These are phyloP conservation scores for Hibiscus syriacus DNA, from an alignment of 345 rosid species.

Conservation along the genomic window DNA sequence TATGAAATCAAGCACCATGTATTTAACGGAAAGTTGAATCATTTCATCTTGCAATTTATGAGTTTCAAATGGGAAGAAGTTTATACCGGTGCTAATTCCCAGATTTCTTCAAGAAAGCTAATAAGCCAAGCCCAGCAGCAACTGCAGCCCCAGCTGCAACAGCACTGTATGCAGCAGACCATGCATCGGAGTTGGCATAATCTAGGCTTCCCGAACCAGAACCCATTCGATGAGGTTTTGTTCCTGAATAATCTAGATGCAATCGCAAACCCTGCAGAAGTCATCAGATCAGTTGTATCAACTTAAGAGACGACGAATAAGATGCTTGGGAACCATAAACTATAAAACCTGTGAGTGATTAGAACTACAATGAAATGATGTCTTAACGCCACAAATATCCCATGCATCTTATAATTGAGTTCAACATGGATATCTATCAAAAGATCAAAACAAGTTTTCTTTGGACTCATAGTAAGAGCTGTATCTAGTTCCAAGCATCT, in stretches of 20 bases:
- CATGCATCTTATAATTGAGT: too few species aligned
- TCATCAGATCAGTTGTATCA: background rate
- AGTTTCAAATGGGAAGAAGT: background rate
- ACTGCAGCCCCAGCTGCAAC: slow-evolving; percentile 95
- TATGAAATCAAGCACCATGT: slow-evolving; percentile 6
- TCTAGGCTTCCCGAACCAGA: slow-evolving; percentile 38
- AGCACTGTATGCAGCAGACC: slow-evolving; percentile 84
- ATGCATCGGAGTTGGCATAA: slow-evolving; percentile 60
- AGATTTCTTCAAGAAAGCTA: slow-evolving; percentile 69
- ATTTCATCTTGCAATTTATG: background rate
- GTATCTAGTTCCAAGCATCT: background rate
- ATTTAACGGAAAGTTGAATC: background rate
- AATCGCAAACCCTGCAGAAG: slow-evolving; percentile 73
- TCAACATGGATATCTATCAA: background rate
- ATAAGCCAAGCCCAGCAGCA: slow-evolving; percentile 74
- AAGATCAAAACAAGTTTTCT: background rate
- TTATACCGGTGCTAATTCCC: slow-evolving; percentile 28
- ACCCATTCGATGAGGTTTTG: slow-evolving; percentile 32
- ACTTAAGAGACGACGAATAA: background rate
- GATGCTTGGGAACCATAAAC: too few species aligned
- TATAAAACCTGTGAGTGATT: too few species aligned
- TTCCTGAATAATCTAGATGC: slow-evolving; percentile 73
- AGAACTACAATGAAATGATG: too few species aligned
- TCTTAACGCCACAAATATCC: too few species aligned
- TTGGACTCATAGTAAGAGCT: background rate